Conservation (phyloP, 2,329 filamentous ascomycete species). For the Colletotrichum costaricense region DNA sequence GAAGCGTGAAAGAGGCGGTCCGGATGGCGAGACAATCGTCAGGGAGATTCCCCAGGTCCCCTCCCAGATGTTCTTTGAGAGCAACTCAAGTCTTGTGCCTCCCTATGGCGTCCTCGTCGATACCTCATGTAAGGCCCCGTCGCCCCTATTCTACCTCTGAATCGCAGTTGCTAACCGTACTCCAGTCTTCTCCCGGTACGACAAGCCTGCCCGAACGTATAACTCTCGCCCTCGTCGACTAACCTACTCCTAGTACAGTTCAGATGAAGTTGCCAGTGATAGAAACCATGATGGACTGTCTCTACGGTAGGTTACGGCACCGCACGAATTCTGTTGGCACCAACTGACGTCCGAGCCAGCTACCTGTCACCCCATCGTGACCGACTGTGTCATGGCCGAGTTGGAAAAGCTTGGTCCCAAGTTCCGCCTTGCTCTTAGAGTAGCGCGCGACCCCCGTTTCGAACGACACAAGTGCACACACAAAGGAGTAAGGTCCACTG, state of each 20-base stretch:
- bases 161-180: background rate
- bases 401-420: conserved; percentile 66
- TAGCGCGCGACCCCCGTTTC: conserved; percentile 91
- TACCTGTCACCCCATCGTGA: conserved; percentile 90
- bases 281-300: conserved; percentile 90
- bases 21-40: conserved; percentile 68
- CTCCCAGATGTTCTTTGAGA: conserved; percentile 86
- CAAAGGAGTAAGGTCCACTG: conserved; percentile 68
- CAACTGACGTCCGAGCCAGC: conserved; percentile 53
- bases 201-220: background rate
- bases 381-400: conserved; percentile 59
- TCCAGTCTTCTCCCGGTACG: conserved; percentile 4
- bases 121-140: conserved; percentile 54
- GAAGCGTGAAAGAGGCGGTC: conserved; percentile 65
- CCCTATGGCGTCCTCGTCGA: conserved; percentile 86
- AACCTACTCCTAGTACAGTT: conserved; percentile 65
- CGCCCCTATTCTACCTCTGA: background rate
- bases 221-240: background rate
- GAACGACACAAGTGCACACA: conserved; percentile 89
- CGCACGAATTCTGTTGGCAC: background rate
- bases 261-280: conserved; percentile 90
- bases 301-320: conserved; percentile 62
- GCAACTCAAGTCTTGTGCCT: conserved; percentile 87
- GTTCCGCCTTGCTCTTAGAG: conserved; percentile 86
- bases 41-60: conserved; percentile 77